Evolutionary conservation across 768 basidiomycete species (phyloP).

Genomic region (Rhodocollybia butyracea): DNA sequence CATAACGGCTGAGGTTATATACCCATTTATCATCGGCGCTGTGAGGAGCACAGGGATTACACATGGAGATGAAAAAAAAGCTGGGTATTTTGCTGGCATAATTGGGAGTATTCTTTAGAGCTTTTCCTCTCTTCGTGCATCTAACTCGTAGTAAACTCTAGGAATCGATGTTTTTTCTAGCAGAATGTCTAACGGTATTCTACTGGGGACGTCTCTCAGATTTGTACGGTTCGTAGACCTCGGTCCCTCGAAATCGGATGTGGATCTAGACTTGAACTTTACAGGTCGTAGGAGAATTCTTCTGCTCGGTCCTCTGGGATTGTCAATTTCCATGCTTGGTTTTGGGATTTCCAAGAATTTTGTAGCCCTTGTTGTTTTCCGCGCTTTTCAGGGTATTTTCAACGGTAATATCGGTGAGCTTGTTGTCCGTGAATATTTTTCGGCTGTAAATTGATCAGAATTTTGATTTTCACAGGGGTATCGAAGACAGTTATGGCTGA

Average conservation of each 20-base stretch:
- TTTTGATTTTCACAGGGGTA: conserved; percentile 18
- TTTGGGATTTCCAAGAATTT: conserved; percentile 28
- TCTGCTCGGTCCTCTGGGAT: conserved; percentile 26
- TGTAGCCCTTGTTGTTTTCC: conserved; percentile 19
- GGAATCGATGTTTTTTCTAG: conserved; percentile 28
- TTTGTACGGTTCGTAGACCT: no score
- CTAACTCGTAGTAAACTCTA: conserved; percentile 4
- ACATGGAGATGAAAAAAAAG: conserved; percentile 13
- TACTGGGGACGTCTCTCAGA: conserved; percentile 28
- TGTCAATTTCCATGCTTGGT: conserved; percentile 21
- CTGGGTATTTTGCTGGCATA: conserved; percentile 21
- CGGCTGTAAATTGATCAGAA: background rate
- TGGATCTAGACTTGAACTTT: no score
- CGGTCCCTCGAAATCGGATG: no score
- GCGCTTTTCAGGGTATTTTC: conserved; percentile 25
- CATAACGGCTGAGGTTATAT: conserved; percentile 23
- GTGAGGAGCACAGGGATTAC: conserved; percentile 16
- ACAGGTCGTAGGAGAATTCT: conserved; percentile 28
- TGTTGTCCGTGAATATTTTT: background rate
- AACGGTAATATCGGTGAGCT: conserved; percentile 27
- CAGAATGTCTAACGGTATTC: conserved; percentile 22
- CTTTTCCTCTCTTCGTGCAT: no score
- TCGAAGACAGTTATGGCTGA: conserved; percentile 30
- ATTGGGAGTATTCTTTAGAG: conserved; percentile 7
- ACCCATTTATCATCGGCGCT: conserved; percentile 17